Evolutionary conservation across 164 flowering plant genomes (phyloP).

Genomic region (Macadamia integrifolia): DNA sequence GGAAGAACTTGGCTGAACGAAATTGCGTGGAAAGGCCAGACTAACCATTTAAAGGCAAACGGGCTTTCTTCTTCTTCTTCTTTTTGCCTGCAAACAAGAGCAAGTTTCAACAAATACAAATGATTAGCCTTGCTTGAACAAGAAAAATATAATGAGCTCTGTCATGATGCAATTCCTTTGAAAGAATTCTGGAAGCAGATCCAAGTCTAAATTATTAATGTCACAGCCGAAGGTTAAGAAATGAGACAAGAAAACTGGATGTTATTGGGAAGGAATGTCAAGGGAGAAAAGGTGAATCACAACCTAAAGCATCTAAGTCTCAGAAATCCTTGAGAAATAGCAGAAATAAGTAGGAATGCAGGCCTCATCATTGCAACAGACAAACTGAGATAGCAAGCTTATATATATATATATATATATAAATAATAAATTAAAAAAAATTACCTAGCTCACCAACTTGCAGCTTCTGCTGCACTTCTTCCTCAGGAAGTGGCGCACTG

Average conservation of each 20-base stretch:
- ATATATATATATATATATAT: no score
- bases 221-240: neutral
- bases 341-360: neutral
- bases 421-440: neutral
- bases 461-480: constrained; percentile 88
- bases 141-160: neutral
- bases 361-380: neutral
- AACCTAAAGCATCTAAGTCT: neutral
- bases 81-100: constrained; percentile 59
- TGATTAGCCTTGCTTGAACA: neutral
- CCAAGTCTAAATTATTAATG: no score
- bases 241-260: neutral
- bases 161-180: no score
- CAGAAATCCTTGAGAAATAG: neutral
- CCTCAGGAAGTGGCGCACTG: constrained; percentile 68
- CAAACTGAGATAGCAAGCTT: neutral
- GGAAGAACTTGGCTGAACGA: neutral
- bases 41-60: constrained; percentile 62
- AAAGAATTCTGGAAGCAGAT: no score
- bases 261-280: neutral
- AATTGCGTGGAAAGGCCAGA: neutral
- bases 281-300: neutral
- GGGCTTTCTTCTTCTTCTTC: constrained; percentile 82
- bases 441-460: constrained; percentile 74
- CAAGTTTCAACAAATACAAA: neutral